Percentiles rank a stretch among this genome's conserved stretches.
These are phyloP conservation scores for Ceratocystis eucalypticola DNA, from an alignment of 2,329 filamentous ascomycete species.

Conservation along the genomic window DNA sequence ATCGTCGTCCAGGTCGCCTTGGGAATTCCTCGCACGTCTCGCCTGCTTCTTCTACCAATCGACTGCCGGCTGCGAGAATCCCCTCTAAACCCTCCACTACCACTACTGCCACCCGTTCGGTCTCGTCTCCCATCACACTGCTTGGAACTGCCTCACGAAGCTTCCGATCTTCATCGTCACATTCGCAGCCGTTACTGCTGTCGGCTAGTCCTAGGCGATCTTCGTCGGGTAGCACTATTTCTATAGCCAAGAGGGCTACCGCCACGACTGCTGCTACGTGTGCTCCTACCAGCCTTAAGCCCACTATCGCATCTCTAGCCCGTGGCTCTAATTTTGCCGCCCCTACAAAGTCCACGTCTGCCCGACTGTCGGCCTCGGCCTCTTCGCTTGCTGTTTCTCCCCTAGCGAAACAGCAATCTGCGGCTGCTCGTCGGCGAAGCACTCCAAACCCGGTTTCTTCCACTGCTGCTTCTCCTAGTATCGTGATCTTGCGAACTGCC, in stretches of 20 bases:
- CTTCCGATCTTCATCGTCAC: slow-evolving; percentile 4
- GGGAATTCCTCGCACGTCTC: slow-evolving; percentile 10
- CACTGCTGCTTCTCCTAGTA: background rate
- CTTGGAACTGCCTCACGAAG: background rate
- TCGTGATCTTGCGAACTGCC: slow-evolving; percentile 15
- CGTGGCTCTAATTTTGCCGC: slow-evolving; percentile 14
- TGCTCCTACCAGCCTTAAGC: slow-evolving; percentile 7
- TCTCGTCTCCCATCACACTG: slow-evolving; percentile 14
- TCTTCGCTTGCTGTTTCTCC: background rate
- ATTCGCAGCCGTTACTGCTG: background rate
- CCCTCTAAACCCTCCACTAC: background rate
- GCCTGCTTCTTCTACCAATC: background rate
- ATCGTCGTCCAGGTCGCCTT: slow-evolving; percentile 11
- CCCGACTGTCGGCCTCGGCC: background rate
- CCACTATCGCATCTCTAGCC: slow-evolving; percentile 16
- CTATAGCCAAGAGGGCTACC: background rate
- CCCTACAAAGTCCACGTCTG: slow-evolving; percentile 4
- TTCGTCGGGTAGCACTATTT: background rate
- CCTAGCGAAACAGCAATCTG: background rate
- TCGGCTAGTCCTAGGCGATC: background rate
- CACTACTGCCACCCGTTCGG: slow-evolving; percentile 3
- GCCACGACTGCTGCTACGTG: background rate
- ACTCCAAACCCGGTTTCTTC: background rate
- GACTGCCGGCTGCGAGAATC: background rate
- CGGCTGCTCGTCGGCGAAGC: background rate